Evolutionary conservation across 2,329 filamentous ascomycete genomes (phyloP), one percentile per base, ranked within the genome.

Genomic region (Talaromyces piceae): DNA sequence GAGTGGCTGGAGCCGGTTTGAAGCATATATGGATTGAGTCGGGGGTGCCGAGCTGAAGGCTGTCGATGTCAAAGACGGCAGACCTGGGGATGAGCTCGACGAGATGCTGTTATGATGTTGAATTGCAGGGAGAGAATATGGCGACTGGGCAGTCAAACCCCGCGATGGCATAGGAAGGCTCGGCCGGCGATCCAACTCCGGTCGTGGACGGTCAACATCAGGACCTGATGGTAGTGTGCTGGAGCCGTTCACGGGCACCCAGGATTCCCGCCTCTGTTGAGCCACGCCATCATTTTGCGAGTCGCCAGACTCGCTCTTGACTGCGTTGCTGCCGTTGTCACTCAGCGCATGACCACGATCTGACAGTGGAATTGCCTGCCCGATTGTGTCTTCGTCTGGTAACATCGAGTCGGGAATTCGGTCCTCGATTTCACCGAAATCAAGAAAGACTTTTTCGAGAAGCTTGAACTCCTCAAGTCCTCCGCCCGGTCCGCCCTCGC

Each of bases 361-460:
- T n/a, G 47, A 45, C 8, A 30, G n/a, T 31, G 20, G 22, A n/a
- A 43, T 39, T 45, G 41, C 54, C 47, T 23, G 56, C 58, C 5
- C 59, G 11, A 54, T 57, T 5, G 57, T 57, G 39, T 70, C 68
- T 9, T 71, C 68, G 2, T 69, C 67, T 12, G 58, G n/a, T 16
- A n/a, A 43, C 28, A n/a, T 55, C n/a, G 47, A 45, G 12, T 71
- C 69, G 1, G 59, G 57, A 11, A 70, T 58, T 45, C 67, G 69
- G 54, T 73, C 70, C 39, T 72, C 69, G 7, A 66, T 61, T 39
- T 58, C 59, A 9, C 70, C 70, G 47, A 69, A 67, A 22, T 72
- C 70, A 3, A 66, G 55, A 55, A 73, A 68, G 1, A 69, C 49
- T 57, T 70, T 71, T 49, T 72, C 70, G 3, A 72, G 58, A n/a